A percentile compares a stretch with the other conserved stretches of the same genome.
Conservation (phyloP, 106 monocot species). For the Hemerocallis citrina region DNA sequence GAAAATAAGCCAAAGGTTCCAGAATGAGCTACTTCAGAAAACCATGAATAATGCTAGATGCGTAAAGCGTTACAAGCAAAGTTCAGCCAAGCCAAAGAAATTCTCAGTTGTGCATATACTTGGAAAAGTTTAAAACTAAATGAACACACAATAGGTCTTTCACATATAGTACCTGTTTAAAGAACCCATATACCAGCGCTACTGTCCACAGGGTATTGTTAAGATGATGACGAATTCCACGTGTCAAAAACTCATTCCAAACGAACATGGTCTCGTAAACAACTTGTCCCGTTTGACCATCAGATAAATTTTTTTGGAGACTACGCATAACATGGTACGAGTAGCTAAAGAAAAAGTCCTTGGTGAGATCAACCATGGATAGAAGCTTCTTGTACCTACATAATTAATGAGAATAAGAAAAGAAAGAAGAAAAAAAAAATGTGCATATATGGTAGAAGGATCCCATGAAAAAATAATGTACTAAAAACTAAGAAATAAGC, state of each 20-base stretch:
- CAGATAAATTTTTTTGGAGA: constrained; percentile 75
- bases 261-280: constrained; percentile 96
- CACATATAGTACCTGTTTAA: constrained; percentile 64
- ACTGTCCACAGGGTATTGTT: constrained; percentile 87
- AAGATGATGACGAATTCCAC: constrained; percentile 54
- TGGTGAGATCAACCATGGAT: constrained; percentile 78
- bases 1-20: too few species aligned
- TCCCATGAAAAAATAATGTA: neutral
- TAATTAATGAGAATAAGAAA: too few species aligned
- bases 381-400: constrained; percentile 94
- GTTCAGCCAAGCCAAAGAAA: too few species aligned
- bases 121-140: too few species aligned
- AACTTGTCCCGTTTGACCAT: constrained; percentile 34
- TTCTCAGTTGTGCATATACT: too few species aligned
- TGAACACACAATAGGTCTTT: too few species aligned
- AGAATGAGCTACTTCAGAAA: too few species aligned
- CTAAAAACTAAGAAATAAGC: too few species aligned
- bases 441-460: neutral
- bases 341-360: constrained; percentile 98
- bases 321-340: constrained; percentile 90
- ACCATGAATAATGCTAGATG: too few species aligned
- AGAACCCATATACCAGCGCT: constrained; percentile 90
- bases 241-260: constrained; percentile 94
- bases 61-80: too few species aligned
- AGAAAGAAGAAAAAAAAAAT: constrained; percentile 3